Base-by-base conservation (phyloP, 306 rosid genomes). In the Pterocarpus santalinus region DNA sequence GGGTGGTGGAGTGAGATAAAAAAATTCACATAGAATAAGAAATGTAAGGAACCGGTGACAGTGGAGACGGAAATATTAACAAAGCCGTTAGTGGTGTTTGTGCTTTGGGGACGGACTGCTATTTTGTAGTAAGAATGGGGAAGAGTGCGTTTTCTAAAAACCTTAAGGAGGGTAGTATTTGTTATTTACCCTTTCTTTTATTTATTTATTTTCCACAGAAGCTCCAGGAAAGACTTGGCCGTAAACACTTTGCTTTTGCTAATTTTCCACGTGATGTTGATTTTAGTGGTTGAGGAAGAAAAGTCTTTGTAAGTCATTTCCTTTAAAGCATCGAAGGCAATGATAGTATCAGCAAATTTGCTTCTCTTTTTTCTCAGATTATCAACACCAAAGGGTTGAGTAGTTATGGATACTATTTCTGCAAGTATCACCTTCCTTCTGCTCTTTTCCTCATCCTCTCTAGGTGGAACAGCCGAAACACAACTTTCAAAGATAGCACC, bases 341-440 rank as follows among this genome's bases (percentile, higher is more conserved):
- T 16, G 52, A 34, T 1, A 22, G 44, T 17, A 39, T 13, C 2
- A 38, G 30, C 16, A 30, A n/a, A 4, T n/a, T 8, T 7, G 47
- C 32, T 38, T 60, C 39, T 49, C 39, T 4, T 39, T 16, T 15
- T 33, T 15, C 32, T 15, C 16, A 58, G 28, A 15, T 35, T 8
- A 63, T 55, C 34, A 63, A 69, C 7, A 49, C 64, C 71, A 14
- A 51, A 64, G 28, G 69, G 15, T 75, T 47, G 2, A 3, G 61
- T 47, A 28, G 62, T 63, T 38, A 85, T 81, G 88, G 78, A 75
- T 12, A 5, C 53, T 28, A 35, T 36, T 55, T 7, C 28, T n/a
- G 4, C 68, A 30, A 63, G 10, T 38, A 35, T 65, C 5, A 32
- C 60, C 22, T 74, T 79, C 44, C 36, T 69, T 1, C 7, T 78